Base-by-base conservation (phyloP, 2,329 filamentous ascomycete genomes). In the Fusarium subtropicale region DNA sequence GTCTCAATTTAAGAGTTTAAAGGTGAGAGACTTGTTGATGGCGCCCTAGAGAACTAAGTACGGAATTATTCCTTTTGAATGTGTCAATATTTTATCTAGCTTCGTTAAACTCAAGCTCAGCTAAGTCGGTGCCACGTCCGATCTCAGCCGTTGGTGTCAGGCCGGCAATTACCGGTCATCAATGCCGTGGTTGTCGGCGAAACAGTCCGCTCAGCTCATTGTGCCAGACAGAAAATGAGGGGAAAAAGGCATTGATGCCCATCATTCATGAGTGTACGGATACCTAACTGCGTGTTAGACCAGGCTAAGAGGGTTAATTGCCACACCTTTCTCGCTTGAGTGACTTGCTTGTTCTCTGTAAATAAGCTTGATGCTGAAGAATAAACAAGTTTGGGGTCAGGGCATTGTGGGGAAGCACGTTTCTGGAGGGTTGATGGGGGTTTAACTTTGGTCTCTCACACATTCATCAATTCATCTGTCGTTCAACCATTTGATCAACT, bases 361-460 rank as follows among this genome's bases (percentile, higher is more conserved):
- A 64, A 45, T 64, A 64, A 64, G 59, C 59, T 64, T 64, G 60
- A 45, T 15, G 59, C 22, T 56, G 26, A 39, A 64, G 41, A 64
- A 24, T 51, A 34, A 39, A 36, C 34, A n/a, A n/a, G 36, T 64
- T 64, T 64, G 61, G 61, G 61, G 61, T 64, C 16, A 13, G 38
- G n/a, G 13, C 38, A 30, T 56, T 59, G 61, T 64, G 61, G 61
- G 51, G 61, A 36, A 64, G 30, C 24, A 6, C 9, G 16, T 22
- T 57, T 15, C 8, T 28, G 33, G 39, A 24, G 33, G 36, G 38
- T 45, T n/a, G 13, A 64, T 41, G 61, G 60, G 58, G 58, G 36
- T 12, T 48, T n/a, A 16, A 20, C 28, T 16, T 31, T 20, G 9
- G 3, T 22, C n/a, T 31, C 26, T 12, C 36, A 7, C 11, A 13